These are phyloP conservation scores for Penicillium aurantiogriseum DNA, from an alignment of 2,329 filamentous ascomycete species.

Conservation along the genomic window DNA sequence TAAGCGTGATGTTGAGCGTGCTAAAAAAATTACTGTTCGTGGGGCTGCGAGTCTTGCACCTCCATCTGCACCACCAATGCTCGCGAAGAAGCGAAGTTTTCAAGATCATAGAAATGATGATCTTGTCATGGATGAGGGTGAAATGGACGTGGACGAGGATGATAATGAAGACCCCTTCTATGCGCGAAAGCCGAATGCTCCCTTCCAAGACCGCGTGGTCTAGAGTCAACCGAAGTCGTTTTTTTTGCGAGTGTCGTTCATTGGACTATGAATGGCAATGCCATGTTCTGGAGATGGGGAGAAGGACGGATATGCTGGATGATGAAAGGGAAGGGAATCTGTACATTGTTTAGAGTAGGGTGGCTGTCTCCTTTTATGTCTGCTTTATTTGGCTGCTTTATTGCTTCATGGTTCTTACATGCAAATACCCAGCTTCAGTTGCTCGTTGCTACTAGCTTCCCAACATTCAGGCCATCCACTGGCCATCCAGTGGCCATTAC, in stretches of 20 bases:
- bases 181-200: slow-evolving; percentile 33
- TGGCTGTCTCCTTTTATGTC: neutral
- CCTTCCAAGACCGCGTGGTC: slow-evolving; percentile 34
- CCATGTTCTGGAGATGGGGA: neutral
- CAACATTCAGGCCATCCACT: neutral
- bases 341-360: neutral
- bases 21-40: slow-evolving; percentile 14
- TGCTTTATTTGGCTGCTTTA: neutral
- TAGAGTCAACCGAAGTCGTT: neutral
- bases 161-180: slow-evolving; percentile 8
- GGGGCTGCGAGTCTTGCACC: slow-evolving; percentile 16
- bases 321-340: neutral
- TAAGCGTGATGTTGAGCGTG: slow-evolving; percentile 42
- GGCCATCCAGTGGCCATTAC: neutral
- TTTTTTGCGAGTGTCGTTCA: neutral
- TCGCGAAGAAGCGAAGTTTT: slow-evolving; percentile 34
- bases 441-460: slow-evolving; percentile 1
- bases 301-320: neutral
- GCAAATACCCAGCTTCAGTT: slow-evolving; percentile 14
- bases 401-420: slow-evolving; percentile 5
- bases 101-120: slow-evolving; percentile 32
- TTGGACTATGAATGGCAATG: neutral
- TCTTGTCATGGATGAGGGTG: slow-evolving; percentile 19
- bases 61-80: slow-evolving; percentile 13
- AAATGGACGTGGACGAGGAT: slow-evolving; percentile 26